These are phyloP conservation scores for Primulina huaijiensis DNA, from an alignment of 257 asterid species.

Conservation along the genomic window DNA sequence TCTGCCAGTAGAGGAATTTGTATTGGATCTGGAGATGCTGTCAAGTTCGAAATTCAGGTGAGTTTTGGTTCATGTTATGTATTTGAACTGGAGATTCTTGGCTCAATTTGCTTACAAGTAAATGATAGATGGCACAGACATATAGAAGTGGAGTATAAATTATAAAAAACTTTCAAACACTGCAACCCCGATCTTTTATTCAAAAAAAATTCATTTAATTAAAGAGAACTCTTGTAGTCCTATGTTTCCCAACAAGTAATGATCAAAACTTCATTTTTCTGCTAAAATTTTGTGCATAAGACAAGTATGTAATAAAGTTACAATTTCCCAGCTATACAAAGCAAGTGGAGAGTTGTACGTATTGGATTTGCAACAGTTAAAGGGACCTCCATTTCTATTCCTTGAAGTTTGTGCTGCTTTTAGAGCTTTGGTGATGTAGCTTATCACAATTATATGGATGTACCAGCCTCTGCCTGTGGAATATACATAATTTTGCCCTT, in stretches of 20 bases:
- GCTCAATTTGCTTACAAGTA: not conserved
- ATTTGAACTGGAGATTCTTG: not conserved
- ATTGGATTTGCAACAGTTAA: constrained; percentile 54
- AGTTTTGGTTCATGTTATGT: not conserved
- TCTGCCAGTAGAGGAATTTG: constrained; percentile 26
- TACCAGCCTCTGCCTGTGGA: not conserved
- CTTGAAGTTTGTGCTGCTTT: constrained; percentile 57
- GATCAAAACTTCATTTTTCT: not conserved
- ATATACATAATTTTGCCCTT: not conserved
- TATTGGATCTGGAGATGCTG: constrained; percentile 25
- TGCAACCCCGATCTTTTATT: no score
- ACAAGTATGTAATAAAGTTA: not conserved
- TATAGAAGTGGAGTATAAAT: not conserved
- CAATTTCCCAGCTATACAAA: constrained; percentile 49
- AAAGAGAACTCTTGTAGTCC: no score
- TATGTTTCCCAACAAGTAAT: not conserved
- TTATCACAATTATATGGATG: not conserved
- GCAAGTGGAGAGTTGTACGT: constrained; percentile 42
- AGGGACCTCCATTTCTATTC: constrained; percentile 62
- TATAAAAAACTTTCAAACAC: no score
- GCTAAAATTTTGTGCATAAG: not conserved
- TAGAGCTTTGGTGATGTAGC: constrained; percentile 36
- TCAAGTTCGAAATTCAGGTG: constrained; percentile 69
- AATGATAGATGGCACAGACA: not conserved
- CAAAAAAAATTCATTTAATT: no score